These are phyloP conservation scores for Yarrowia galli DNA, from an alignment of 1,139 yeast genomes.

Conservation along the genomic window DNA sequence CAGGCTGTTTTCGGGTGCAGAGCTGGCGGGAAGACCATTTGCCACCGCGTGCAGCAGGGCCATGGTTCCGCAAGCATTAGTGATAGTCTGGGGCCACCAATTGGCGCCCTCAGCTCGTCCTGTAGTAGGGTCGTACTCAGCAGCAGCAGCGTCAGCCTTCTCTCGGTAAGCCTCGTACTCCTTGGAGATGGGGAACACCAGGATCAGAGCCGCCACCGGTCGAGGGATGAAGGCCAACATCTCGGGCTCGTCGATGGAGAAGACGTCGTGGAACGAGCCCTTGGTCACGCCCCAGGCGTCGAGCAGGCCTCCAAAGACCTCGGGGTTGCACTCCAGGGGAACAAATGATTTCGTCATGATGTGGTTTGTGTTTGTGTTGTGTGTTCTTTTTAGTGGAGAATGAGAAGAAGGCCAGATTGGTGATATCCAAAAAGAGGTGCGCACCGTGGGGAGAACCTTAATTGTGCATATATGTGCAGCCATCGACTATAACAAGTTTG, in stretches of 20 bases:
- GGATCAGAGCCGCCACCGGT: conserved; percentile 75
- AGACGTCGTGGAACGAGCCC: conserved; percentile 76
- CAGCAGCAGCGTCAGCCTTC: conserved; percentile 49
- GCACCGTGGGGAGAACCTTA: conserved; percentile 3
- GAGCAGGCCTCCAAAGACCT: conserved; percentile 76
- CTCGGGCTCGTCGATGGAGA: conserved; percentile 81
- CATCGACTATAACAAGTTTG: not conserved
- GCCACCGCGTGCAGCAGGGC: conserved; percentile 80
- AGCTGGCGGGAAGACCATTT: conserved; percentile 60
- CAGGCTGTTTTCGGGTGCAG: conserved; percentile 49
- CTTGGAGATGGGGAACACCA: conserved; percentile 80
- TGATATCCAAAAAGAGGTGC: conserved; percentile 21
- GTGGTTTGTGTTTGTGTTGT: not conserved
- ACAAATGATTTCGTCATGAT: conserved; percentile 54
- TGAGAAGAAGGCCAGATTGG: not conserved
- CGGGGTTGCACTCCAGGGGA: conserved; percentile 92
- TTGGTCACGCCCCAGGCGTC: conserved; percentile 70
- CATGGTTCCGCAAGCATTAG: conserved; percentile 92
- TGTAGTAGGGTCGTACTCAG: conserved; percentile 45
- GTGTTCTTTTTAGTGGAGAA: not conserved
- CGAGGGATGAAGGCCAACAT: conserved; percentile 79
- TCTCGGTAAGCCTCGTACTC: conserved; percentile 62
- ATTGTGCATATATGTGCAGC: not conserved
- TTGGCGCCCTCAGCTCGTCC: conserved; percentile 47
- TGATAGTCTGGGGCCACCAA: conserved; percentile 86